Evolutionary conservation across 2,329 filamentous ascomycete species (phyloP).

Genomic region (Diaporthe batatas): DNA sequence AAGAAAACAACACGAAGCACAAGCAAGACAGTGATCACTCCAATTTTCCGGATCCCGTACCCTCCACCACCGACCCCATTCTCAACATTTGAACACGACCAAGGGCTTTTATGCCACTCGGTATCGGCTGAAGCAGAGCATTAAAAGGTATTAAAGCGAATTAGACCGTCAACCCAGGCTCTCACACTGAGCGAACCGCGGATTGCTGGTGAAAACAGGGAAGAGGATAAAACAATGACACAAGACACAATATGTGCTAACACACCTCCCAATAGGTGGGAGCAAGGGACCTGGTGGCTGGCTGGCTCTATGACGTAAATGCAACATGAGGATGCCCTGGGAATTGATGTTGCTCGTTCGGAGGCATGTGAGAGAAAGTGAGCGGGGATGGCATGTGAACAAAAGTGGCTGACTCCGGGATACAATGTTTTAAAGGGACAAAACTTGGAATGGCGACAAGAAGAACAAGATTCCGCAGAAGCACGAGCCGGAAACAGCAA

Average conservation of each 20-base stretch:
- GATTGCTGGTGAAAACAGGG: not conserved
- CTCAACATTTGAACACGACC: conserved; percentile 3
- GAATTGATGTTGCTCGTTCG: conserved; percentile 17
- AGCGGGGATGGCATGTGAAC: not conserved
- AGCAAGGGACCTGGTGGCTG: conserved; percentile 38
- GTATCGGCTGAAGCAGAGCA: not conserved
- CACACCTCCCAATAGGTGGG: conserved; percentile 36
- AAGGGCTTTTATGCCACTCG: too few species aligned
- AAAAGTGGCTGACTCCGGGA: not conserved
- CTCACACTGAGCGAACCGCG: not conserved
- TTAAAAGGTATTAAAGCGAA: conserved; percentile 12
- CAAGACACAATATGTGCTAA: conserved; percentile 31
- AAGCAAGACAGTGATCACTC: not conserved
- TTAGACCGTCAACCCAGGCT: conserved; percentile 4
- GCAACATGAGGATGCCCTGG: conserved; percentile 26
- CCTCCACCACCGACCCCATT: not conserved
- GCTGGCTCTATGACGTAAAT: conserved; percentile 38
- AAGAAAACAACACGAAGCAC: not conserved
- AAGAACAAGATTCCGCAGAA: conserved; percentile 7
- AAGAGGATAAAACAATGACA: not conserved
- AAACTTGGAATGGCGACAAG: not conserved
- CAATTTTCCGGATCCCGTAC: not conserved
- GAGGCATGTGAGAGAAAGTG: conserved; percentile 5
- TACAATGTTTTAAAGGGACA: not conserved
- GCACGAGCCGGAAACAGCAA: not conserved